Percentiles rank a stretch among this genome's conserved stretches.
phyloP scores from a whole-genome alignment of 495 filamentous ascomycete species.

The Amniculicola lignicola region DNA sequence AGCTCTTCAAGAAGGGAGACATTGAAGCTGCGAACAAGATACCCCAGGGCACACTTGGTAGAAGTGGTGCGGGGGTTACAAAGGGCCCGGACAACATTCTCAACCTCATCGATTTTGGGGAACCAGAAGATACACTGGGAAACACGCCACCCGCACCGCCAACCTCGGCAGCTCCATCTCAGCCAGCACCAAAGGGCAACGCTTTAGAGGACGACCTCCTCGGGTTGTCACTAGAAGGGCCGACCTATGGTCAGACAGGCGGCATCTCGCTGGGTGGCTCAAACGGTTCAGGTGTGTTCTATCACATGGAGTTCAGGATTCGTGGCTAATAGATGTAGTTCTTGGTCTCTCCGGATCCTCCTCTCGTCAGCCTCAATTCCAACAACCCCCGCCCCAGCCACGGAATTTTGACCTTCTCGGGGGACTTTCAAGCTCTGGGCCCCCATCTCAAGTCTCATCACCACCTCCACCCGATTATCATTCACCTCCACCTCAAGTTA shows the following conservation, averaged over 20 bases:
- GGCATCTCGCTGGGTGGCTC: constrained; percentile 76
- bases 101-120: constrained; percentile 88
- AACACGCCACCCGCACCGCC: constrained; percentile 33
- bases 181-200: constrained; percentile 46
- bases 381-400: constrained; percentile 26
- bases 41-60: constrained; percentile 75
- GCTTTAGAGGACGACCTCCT: constrained; percentile 59
- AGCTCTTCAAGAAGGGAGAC: constrained; percentile 89
- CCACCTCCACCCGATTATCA: constrained; percentile 39
- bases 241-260: constrained; percentile 65
- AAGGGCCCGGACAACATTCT: constrained; percentile 79
- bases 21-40: constrained; percentile 81
- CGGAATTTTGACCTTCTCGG: constrained; percentile 38
- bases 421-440: constrained; percentile 24
- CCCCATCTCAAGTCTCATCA: constrained; percentile 37
- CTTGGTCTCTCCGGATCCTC: constrained; percentile 26
- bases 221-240: constrained; percentile 60
- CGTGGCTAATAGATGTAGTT: constrained; percentile 13
- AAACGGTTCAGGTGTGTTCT: constrained; percentile 28
- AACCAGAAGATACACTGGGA: constrained; percentile 46
- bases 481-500: constrained; percentile 40
- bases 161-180: constrained; percentile 8
- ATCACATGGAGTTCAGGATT: neutral
- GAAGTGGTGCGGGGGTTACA: constrained; percentile 61
- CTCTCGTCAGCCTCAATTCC: constrained; percentile 23